phyloP scores from a whole-genome alignment of 257 asterid genomes.

The Nicotiana otophora region DNA sequence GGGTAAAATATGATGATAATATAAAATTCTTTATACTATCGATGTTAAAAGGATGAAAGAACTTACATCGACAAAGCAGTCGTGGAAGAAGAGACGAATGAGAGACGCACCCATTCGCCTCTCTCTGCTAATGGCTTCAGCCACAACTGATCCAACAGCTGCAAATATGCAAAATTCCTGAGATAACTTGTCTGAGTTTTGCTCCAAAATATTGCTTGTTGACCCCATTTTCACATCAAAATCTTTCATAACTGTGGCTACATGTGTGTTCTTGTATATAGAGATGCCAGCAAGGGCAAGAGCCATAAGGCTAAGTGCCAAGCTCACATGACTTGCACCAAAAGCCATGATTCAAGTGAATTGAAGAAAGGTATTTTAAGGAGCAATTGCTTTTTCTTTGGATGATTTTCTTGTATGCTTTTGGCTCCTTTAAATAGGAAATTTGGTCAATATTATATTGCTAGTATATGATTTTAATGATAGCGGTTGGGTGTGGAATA shows the following conservation, averaged over 20 bases:
- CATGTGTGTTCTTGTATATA: background rate
- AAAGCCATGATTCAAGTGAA: background rate
- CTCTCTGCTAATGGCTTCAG: background rate
- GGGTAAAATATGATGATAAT: too few species aligned
- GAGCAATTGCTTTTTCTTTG: background rate
- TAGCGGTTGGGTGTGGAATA: background rate
- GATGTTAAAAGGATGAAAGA: background rate
- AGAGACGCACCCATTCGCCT: slow-evolving; percentile 15
- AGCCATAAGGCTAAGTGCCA: slow-evolving; percentile 2
- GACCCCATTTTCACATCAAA: background rate
- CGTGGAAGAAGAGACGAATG: slow-evolving; percentile 16
- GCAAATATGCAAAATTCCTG: slow-evolving; percentile 4
- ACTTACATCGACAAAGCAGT: slow-evolving; percentile 14
- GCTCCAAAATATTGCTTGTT: background rate
- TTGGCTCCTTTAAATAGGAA: slow-evolving; percentile 7
- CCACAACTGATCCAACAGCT: slow-evolving; percentile 6
- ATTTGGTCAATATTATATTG: background rate
- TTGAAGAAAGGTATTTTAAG: background rate
- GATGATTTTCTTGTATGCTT: background rate
- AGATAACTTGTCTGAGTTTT: slow-evolving; percentile 10
- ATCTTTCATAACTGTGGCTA: background rate
- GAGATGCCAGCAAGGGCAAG: background rate
- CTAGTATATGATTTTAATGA: background rate
- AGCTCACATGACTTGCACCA: background rate
- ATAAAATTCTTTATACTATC: too few species aligned